Evolutionary conservation across 2,329 filamentous ascomycete species (phyloP), one percentile per base, ranked within the genome.

Genomic region (Nothomitra cinnamomea): DNA sequence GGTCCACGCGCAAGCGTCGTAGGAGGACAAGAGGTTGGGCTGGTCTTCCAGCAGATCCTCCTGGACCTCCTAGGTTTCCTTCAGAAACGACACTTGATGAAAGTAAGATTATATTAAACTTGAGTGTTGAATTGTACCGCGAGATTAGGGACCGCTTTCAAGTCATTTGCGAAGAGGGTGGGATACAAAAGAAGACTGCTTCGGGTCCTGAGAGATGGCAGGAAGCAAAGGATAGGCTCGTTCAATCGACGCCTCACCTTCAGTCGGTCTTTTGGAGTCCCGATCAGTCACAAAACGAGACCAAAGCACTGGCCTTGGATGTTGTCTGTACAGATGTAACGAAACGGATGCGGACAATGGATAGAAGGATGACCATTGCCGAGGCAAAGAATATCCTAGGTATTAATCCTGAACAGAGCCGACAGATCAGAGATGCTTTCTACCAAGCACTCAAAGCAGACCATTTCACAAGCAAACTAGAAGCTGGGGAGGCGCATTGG

Each of bases 21-120:
- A 78, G 83, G 57, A 75, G 82, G 48, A 83, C 80, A 53, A 75
- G 78, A 60, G 77, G 76, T n/a, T 84, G 79, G 72, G 80, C 77
- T 42, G 80, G 81, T 1, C 65, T 85, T 24, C 79, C 82, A 13
- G 75, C 82, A 38, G 82, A 86, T 62, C 78, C 79, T 5, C 75
- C 80, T 1, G 79, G 80, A 3, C 78, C 81, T 19, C 80, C 83
- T 13, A 78, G 86, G 21, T 92, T 87, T 58, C 84, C 84, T 1
- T 90, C 85, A 0, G 86, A 92, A 65, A 89, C 83, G 12, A 89
- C 85, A 0, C 77, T 92, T 55, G 82, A 86, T 58, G 84, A 90
- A 66, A 82, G 83, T 61, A 86, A 87, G 62, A 73, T 74, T 12
- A 83, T 81, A 56, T 70, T 94, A 25, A 71, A 69, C 38, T 70